Conservation (phyloP, 345 rosid species). For the Trapa bicornis region DNA sequence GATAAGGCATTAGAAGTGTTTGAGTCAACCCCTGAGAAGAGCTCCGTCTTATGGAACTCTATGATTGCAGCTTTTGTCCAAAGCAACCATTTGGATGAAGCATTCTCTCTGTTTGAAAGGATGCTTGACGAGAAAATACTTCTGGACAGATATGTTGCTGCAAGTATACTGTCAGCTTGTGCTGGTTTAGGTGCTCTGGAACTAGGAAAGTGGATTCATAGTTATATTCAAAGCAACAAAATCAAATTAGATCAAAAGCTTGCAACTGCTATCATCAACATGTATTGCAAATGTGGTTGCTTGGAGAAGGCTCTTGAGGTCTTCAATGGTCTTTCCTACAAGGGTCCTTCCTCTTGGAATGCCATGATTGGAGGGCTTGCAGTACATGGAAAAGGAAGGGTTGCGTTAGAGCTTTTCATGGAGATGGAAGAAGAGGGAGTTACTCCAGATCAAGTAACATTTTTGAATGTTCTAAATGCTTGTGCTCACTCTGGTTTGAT, state of each 20-base stretch:
- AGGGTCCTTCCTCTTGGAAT: conserved; percentile 16
- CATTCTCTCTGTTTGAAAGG: conserved; percentile 26
- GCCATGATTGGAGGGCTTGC: neutral
- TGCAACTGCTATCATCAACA: conserved; percentile 31
- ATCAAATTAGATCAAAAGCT: conserved; percentile 10
- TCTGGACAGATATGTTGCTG: neutral
- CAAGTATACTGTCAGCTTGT: neutral
- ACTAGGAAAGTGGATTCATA: neutral
- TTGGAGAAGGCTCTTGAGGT: conserved; percentile 30
- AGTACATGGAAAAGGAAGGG: neutral
- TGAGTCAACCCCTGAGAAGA: conserved; percentile 26
- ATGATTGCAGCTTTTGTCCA: conserved; percentile 35
- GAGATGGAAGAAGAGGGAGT: neutral
- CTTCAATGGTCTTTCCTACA: conserved; percentile 14
- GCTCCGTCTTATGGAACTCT: conserved; percentile 37
- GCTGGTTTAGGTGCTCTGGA: neutral
- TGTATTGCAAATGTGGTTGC: conserved; percentile 42
- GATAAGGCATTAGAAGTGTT: conserved; percentile 30
- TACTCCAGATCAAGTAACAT: neutral
- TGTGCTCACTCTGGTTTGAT: neutral
- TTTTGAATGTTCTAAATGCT: conserved; percentile 1
- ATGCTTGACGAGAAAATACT: neutral
- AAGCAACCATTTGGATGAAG: conserved; percentile 28
- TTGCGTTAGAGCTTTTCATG: neutral
- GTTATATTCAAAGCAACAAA: neutral